Base-by-base conservation (phyloP, 768 basidiomycete species). In the Leccinum uliginosum region DNA sequence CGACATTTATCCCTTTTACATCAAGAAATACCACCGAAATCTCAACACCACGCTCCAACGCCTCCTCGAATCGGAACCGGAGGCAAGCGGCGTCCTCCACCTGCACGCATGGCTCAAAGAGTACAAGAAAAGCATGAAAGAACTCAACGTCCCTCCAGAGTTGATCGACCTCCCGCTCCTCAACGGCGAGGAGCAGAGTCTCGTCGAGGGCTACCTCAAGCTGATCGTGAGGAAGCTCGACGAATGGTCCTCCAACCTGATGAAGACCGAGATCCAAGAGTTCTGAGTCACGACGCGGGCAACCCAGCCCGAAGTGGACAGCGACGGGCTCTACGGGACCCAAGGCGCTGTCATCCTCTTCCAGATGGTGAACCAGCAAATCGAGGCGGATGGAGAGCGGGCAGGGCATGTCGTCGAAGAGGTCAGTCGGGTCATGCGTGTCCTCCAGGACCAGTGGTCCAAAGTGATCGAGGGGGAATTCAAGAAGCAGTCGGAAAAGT, bases 291-390 rank as follows among this genome's bases (percentile, higher is more conserved):
- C 81, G 11, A 82, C 85, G 50, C 83, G 97, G 19, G 82, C 85
- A 32, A 84, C 89, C 62, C 91, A 92, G 24, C 96, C 94, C 3
- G 96, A 98, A 72, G 73, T 89, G 47, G 91, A 94, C 66, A 83
- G 83, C 54, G 93, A 98, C 57, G 93, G 92, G 14, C 77, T 89
- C 60, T 98, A 98, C 68, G 91, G 91, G 19, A 89, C 87, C 58
- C 91, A 97, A 68, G 91, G 95, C 44, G 88, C 95, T 17, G 84
- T 96, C 51, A 97, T 98, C 66, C 78, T 99, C 59, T 98, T 98
- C 80, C 91, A 97, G 74, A 94, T 98, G 89, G 88, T 98, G 63
- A 98, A 95, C 72, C 93, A 96, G 72, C 96, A 98, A 72, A 82
- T 93, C 56, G 96, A 98, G 67, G 80, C 93, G 15, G 9, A 87